Conservation (phyloP, 176 grass and related monocot species). For the Eragrostis nindensis region DNA sequence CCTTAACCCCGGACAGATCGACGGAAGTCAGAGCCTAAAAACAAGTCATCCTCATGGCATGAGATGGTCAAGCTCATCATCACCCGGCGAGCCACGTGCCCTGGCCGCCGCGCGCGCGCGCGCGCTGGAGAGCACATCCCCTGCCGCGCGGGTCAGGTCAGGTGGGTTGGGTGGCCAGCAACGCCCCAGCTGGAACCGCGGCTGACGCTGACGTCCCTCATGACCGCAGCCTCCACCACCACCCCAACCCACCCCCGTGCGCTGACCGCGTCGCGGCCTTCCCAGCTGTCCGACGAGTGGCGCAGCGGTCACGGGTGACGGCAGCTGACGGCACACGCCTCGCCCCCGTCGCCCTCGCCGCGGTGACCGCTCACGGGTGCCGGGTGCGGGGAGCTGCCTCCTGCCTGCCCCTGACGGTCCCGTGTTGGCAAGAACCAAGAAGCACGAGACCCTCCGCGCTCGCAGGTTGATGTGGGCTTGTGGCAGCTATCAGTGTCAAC, state of each 20-base stretch:
- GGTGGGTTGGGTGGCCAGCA: neutral
- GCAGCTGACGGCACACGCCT: neutral
- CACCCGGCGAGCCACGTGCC: too few relatives aligned
- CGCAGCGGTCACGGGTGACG: neutral
- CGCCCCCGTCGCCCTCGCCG: neutral
- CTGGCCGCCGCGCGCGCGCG: too few relatives aligned
- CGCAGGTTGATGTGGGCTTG: too few relatives aligned
- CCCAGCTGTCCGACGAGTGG: neutral
- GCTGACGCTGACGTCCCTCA: neutral
- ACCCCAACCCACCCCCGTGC: neutral
- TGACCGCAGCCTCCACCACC: neutral
- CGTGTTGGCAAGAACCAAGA: neutral
- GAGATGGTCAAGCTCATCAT: too few relatives aligned
- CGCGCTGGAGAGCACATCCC: neutral
- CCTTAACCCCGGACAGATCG: too few relatives aligned
- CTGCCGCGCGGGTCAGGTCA: too few relatives aligned
- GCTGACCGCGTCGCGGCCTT: neutral
- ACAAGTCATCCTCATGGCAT: too few relatives aligned
- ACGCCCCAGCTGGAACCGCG: conserved; percentile 39
- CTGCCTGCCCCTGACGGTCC: neutral
- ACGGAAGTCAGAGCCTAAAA: too few relatives aligned
- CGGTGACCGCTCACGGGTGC: neutral
- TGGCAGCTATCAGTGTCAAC: neutral
- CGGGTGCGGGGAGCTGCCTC: neutral
- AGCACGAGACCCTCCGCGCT: too few relatives aligned